phyloP scores from a whole-genome alignment of 129 eudicot species.

The Smallanthus sonchifolius region DNA sequence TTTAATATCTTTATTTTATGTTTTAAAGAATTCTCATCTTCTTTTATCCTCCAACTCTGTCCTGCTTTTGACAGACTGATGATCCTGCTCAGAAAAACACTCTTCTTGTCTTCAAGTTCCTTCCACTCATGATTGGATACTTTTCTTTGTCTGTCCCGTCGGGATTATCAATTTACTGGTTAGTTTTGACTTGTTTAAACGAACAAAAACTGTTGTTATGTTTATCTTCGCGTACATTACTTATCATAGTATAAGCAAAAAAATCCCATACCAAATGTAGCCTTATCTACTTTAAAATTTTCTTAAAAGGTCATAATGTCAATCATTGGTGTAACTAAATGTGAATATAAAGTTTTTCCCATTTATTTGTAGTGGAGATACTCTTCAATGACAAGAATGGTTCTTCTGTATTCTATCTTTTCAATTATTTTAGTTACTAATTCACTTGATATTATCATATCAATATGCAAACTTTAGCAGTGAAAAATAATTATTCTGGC shows the following conservation, averaged over 20 bases:
- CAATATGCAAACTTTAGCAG: neutral
- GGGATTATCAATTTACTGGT: conserved; percentile 95
- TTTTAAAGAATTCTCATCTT: neutral
- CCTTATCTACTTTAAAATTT: neutral
- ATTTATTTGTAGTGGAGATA: neutral
- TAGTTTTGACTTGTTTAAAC: conserved; percentile 19
- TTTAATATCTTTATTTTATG: neutral
- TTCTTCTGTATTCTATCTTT: neutral
- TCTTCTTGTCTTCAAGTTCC: conserved; percentile 90
- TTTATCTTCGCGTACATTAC: neutral
- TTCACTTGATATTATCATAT: neutral
- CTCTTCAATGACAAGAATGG: conserved; percentile 4
- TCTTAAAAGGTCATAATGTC: neutral
- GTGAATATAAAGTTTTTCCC: neutral
- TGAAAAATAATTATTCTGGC: neutral
- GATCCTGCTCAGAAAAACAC: conserved; percentile 95
- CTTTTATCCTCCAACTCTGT: conserved; percentile 21
- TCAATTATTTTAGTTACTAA: neutral
- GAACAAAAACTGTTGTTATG: neutral
- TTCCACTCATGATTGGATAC: conserved; percentile 98
- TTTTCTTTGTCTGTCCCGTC: conserved; percentile 97
- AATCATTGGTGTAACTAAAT: neutral
- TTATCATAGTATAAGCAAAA: conserved; percentile 8
- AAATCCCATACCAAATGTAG: conserved; percentile 2
- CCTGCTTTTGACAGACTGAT: conserved; percentile 63